phyloP scores from a whole-genome alignment of 768 basidiomycete genomes.

The Glaciozyma antarctica region DNA sequence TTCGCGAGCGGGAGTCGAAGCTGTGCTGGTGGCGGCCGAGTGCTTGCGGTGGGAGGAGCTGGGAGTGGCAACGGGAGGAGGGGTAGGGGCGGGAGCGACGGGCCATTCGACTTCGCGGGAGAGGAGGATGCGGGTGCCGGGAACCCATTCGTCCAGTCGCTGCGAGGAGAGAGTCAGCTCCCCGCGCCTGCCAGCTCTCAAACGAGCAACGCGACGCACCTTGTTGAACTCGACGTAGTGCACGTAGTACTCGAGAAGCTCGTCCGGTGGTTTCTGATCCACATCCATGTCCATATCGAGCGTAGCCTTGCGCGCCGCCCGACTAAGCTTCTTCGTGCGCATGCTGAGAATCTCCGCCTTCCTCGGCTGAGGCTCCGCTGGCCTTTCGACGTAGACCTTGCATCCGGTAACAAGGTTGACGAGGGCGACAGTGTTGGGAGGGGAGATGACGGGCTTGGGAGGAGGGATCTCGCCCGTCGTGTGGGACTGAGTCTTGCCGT shows the following conservation, averaged over 20 bases:
- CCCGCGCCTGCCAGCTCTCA: too few species aligned
- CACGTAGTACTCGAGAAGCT: constrained; percentile 69
- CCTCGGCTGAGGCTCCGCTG: constrained; percentile 77
- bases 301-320: constrained; percentile 37
- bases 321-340: constrained; percentile 66
- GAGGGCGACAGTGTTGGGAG: constrained; percentile 30
- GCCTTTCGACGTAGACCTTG: constrained; percentile 84
- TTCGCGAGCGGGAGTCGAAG: constrained; percentile 1
- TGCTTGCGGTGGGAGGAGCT: constrained; percentile 18
- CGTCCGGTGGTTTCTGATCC: constrained; percentile 61
- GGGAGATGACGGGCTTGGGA: constrained; percentile 30
- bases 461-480: neutral
- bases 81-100: constrained; percentile 25
- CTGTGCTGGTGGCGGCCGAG: constrained; percentile 1
- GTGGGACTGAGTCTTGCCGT: too few species aligned
- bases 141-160: constrained; percentile 94
- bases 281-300: constrained; percentile 48
- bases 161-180: constrained; percentile 2
- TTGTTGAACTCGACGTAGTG: constrained; percentile 99
- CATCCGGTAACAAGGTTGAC: constrained; percentile 50
- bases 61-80: constrained; percentile 5
- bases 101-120: constrained; percentile 89
- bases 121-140: constrained; percentile 74
- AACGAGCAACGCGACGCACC: constrained; percentile 20
- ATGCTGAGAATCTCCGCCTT: constrained; percentile 93